A percentile compares a stretch with the other conserved stretches of the same genome.
phyloP scores from a whole-genome alignment of 805 yeast genomes.

The Kluyveromyces nonfermentans region DNA sequence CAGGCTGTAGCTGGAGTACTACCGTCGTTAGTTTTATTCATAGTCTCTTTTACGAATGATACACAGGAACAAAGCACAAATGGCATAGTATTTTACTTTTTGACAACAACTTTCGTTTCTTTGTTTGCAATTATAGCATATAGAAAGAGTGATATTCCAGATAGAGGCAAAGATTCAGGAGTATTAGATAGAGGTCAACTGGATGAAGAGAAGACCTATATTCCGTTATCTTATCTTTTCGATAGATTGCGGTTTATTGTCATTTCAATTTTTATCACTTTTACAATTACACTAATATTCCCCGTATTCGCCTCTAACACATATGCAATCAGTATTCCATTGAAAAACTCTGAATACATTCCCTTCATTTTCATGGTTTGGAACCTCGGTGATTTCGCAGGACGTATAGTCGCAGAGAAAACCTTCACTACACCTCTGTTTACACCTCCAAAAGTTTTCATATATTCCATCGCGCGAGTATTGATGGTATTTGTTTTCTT shows the following conservation, averaged over 20 bases:
- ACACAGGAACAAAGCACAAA: slow-evolving; percentile 17
- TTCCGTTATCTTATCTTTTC: slow-evolving; percentile 56
- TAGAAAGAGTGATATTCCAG: slow-evolving; percentile 17
- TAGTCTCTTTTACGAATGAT: slow-evolving; percentile 49
- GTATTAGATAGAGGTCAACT: slow-evolving; percentile 8
- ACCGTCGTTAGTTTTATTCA: slow-evolving; percentile 49
- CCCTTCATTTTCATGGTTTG: slow-evolving; percentile 77
- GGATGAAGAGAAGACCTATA: slow-evolving; percentile 29
- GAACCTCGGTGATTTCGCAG: slow-evolving; percentile 83
- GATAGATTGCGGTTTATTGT: slow-evolving; percentile 54
- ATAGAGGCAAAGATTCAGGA: slow-evolving; percentile 5
- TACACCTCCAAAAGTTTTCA: slow-evolving; percentile 32
- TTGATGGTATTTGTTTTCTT: slow-evolving; percentile 64
- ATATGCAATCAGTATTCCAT: slow-evolving; percentile 34
- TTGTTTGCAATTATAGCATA: slow-evolving; percentile 17
- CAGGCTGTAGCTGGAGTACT: slow-evolving; percentile 91
- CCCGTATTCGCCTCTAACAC: slow-evolving; percentile 82
- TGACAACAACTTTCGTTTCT: slow-evolving; percentile 25
- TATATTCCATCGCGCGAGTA: slow-evolving; percentile 47
- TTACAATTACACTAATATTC: slow-evolving; percentile 62
- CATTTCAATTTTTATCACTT: slow-evolving; percentile 61
- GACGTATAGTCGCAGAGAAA: slow-evolving; percentile 57
- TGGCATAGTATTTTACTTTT: slow-evolving; percentile 31
- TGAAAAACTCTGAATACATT: slow-evolving; percentile 38
- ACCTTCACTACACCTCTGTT: slow-evolving; percentile 16